Conservation (phyloP, 148 eudicot genomes). For the Cornus controversa region DNA sequence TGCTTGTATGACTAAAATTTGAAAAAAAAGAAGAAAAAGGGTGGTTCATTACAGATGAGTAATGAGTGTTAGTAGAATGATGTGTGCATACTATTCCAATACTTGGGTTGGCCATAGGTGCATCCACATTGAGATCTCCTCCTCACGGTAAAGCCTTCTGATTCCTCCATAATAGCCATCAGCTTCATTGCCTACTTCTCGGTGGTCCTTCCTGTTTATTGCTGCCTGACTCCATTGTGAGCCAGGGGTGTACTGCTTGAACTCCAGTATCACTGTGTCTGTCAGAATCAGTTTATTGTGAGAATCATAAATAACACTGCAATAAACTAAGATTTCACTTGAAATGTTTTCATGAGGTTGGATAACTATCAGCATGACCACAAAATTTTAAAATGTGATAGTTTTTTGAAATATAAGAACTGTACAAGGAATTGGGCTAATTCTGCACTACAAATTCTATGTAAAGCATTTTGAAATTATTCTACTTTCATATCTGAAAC, state of each 20-base stretch:
- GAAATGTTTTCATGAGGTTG: neutral
- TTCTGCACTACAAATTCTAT: neutral
- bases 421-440: neutral
- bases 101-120: conserved; percentile 59
- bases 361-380: neutral
- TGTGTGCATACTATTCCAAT: conserved; percentile 37
- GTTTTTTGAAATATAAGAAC: neutral
- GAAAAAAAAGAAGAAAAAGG: no score
- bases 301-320: neutral
- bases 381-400: no score
- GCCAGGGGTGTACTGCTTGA: conserved; percentile 68
- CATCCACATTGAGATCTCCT: conserved; percentile 73
- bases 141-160: conserved; percentile 52
- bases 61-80: neutral
- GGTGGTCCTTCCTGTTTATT: conserved; percentile 59
- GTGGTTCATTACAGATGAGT: neutral
- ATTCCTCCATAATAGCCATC: conserved; percentile 91
- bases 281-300: conserved; percentile 18
- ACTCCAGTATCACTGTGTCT: conserved; percentile 72
- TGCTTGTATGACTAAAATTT: neutral
- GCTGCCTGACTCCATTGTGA: conserved; percentile 71
- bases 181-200: conserved; percentile 72
- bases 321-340: no score
- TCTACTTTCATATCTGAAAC: no score
- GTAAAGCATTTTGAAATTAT: no score